Base-by-base conservation (phyloP, 2,329 filamentous ascomycete genomes). In the Fusarium sp. region DNA sequence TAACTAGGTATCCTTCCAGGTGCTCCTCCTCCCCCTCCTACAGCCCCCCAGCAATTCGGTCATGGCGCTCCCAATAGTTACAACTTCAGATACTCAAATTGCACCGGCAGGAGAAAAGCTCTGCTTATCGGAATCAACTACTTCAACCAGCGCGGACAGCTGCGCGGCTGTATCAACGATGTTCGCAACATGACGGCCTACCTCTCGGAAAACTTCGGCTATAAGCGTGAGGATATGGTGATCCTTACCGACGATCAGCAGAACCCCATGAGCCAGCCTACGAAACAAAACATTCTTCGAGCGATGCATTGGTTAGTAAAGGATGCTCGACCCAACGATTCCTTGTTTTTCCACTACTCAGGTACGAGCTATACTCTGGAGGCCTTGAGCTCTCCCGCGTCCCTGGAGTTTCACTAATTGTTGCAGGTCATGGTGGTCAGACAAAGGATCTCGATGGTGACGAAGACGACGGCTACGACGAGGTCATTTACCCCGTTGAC, bases 221-320 rank as follows among this genome's bases (percentile, higher is more conserved):
- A 98, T 79, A 94, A 93, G 80, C 86, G 94, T 60, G 95, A 97
- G 79, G 94, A 98, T 76, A 98, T 98, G 95, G 95, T 98, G 20
- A 90, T 96, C 65, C 86, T 98, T 77, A 97, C 95, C 39, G 95
- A 98, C 76, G 95, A 98, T 77, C 94, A 97, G 82, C 93, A 97
- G 78, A 97, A 97, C 74, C 93, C 93, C 26, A 97, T 97, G 92
- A 97, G 93, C 80, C 93, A 97, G 81, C 95, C 95, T 10, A 97
- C 94, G 7, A 97, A 97, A 79, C 92, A 93, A 71, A 98, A 98
- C 76, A 97, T 98, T 56, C 80, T 98, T 37, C 88, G 95, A 53
- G 95, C 95, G 30, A 98, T 98, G 95, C 94, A 97, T 78, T 98
- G 95, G 95, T 83, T 98, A 20, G 93, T 97, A 59, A 97, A 97